phyloP scores from a whole-genome alignment of 2,329 filamentous ascomycete genomes.

The Rhexocercosporidium sp. region DNA sequence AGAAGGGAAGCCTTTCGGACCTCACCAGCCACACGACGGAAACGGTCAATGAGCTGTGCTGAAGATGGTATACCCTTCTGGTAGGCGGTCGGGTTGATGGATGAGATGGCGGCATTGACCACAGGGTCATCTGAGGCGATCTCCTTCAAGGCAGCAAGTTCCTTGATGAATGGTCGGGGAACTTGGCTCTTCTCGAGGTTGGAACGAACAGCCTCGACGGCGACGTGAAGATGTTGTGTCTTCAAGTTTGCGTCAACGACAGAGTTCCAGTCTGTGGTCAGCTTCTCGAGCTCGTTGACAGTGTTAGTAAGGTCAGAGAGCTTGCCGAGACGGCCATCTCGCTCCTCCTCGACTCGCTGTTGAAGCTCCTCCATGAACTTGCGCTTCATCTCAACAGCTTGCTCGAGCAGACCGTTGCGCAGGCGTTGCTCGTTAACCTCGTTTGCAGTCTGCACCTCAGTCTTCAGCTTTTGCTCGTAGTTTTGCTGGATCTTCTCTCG shows the following conservation, averaged over 20 bases:
- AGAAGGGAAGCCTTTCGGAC: conserved; percentile 93
- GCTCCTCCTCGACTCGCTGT: conserved; percentile 85
- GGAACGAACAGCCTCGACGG: conserved; percentile 88
- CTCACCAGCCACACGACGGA: conserved; percentile 89
- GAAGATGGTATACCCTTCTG: conserved; percentile 87
- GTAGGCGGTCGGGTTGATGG: conserved; percentile 92
- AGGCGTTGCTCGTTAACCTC: conserved; percentile 83
- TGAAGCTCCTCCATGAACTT: conserved; percentile 81
- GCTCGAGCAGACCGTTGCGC: conserved; percentile 85
- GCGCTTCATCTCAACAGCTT: conserved; percentile 86
- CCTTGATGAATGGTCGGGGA: conserved; percentile 85
- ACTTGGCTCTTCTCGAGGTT: conserved; percentile 76
- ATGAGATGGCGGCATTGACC: conserved; percentile 92
- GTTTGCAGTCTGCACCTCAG: conserved; percentile 79
- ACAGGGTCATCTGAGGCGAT: conserved; percentile 84
- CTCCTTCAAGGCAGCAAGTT: conserved; percentile 94
- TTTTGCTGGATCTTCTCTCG: conserved; percentile 77
- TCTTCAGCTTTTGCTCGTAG: conserved; percentile 80
- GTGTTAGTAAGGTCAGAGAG: conserved; percentile 78
- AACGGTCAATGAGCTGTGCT: conserved; percentile 89
- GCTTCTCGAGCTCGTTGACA: conserved; percentile 82
- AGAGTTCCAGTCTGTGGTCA: conserved; percentile 87
- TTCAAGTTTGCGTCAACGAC: conserved; percentile 89
- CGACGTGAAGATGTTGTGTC: conserved; percentile 95
- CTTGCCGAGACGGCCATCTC: conserved; percentile 83